Conservation (phyloP, 495 filamentous ascomycete genomes). For the Penicillium arizonense region DNA sequence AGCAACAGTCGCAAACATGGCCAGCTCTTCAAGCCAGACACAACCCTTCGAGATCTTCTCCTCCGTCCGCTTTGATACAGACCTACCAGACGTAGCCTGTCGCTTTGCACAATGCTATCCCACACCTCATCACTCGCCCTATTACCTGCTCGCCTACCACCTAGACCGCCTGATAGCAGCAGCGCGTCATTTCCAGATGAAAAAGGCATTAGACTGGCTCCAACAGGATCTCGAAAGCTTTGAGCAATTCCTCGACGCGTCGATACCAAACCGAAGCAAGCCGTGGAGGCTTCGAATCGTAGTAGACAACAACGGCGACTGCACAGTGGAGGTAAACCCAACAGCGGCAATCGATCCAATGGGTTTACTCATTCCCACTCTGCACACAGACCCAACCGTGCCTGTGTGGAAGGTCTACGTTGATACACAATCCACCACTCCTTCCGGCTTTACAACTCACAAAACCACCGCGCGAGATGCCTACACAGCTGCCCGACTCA, state of each 20-base stretch:
- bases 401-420: slow-evolving; percentile 50
- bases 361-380: slow-evolving; percentile 53
- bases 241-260: slow-evolving; percentile 27
- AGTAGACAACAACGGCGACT: slow-evolving; percentile 46
- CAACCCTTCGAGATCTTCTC: slow-evolving; percentile 62
- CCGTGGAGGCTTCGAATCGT: slow-evolving; percentile 54
- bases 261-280: slow-evolving; percentile 34
- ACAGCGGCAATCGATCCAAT: slow-evolving; percentile 46
- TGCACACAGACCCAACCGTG: slow-evolving; percentile 4
- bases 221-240: slow-evolving; percentile 29
- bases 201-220: slow-evolving; percentile 28
- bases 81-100: slow-evolving; percentile 45
- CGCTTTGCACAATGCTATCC: slow-evolving; percentile 41
- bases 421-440: slow-evolving; percentile 49
- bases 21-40: background rate
- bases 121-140: slow-evolving; percentile 51
- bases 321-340: slow-evolving; percentile 49
- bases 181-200: slow-evolving; percentile 67
- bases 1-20: slow-evolving; percentile 7
- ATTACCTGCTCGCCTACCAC: slow-evolving; percentile 85
- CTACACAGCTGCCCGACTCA: slow-evolving; percentile 62
- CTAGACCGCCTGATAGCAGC: slow-evolving; percentile 77
- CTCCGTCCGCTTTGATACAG: slow-evolving; percentile 72
- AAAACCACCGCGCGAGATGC: slow-evolving; percentile 69
- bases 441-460: slow-evolving; percentile 67